These are phyloP conservation scores for Paradendryphiella salina DNA, from an alignment of 2,329 filamentous ascomycete species.

Conservation along the genomic window DNA sequence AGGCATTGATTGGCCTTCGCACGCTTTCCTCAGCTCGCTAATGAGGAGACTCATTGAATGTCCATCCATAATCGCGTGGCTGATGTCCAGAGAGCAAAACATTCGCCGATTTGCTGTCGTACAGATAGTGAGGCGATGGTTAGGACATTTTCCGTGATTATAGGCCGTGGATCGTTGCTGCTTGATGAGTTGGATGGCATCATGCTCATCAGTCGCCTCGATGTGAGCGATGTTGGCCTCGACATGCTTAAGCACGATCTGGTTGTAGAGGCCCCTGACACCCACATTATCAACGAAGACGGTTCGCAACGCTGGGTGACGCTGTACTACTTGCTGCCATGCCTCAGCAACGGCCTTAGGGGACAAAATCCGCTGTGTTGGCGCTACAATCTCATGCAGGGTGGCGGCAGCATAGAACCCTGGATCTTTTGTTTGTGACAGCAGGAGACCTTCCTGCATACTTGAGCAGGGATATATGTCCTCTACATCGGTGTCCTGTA, in stretches of 20 bases:
- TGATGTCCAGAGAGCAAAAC: constrained; percentile 42
- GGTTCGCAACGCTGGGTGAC: constrained; percentile 39
- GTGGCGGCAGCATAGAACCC: constrained; percentile 42
- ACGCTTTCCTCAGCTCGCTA: constrained; percentile 35
- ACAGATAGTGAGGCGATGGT: constrained; percentile 42
- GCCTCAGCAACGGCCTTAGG: constrained; percentile 27
- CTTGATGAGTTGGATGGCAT: constrained; percentile 28
- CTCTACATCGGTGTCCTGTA: constrained; percentile 47
- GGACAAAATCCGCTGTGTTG: constrained; percentile 11
- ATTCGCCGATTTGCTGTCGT: constrained; percentile 24
- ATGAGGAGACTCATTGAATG: constrained; percentile 40
- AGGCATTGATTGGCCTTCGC: constrained; percentile 24
- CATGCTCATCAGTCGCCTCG: constrained; percentile 23
- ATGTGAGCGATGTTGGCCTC: constrained; percentile 33
- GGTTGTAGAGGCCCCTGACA: constrained; percentile 38
- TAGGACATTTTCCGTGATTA: constrained; percentile 29
- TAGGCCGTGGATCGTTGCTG: constrained; percentile 31
- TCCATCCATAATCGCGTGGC: constrained; percentile 44
- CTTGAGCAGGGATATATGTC: constrained; percentile 44
- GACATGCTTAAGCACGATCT: constrained; percentile 36
- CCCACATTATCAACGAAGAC: constrained; percentile 40
- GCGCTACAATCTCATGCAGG: constrained; percentile 31
- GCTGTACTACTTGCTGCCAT: constrained; percentile 35
- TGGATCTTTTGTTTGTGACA: constrained; percentile 38
- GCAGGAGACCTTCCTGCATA: constrained; percentile 41